Base-by-base conservation (phyloP, 805 yeast species). In the Ogataea paradorogensis region DNA sequence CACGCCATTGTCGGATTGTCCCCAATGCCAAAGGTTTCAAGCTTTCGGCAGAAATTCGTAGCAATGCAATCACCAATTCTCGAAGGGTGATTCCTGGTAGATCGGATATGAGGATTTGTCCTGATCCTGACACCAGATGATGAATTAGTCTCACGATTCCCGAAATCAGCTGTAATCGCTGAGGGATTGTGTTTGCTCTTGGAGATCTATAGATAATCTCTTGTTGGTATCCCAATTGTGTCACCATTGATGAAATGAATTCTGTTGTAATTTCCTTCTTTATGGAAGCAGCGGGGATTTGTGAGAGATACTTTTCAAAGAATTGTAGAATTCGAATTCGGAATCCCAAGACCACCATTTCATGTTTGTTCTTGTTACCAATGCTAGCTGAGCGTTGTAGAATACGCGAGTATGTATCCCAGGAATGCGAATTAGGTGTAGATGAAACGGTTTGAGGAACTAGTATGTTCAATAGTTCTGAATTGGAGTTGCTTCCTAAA, bases 401-500 rank as follows among this genome's bases (percentile, higher is more conserved):
- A 5, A 46, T 36, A 14, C 43, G 45, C 9, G 45, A 30, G 25
- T 57, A 53, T 3, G 33, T 40, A 35, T 60, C 63, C 42, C 47
- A 46, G 3, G 65, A 57, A 29, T 61, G 58, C 0, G 65, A 43
- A 9, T 47, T 32, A 4, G 65, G 59, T 4, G 13, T 27, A 15
- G 49, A 37, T 3, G 53, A 40, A 3, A 35, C n/a, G n/a, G 30
- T 32, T 6, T 42, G 14, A 1, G 79, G 75, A 4, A 76, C 60
- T 3, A 74, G 53, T 21, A 63, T 55, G 15, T 70, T 71, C 24
- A 80, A 50, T 14, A 74, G 63, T 9, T 45, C 46, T 21, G 67
- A 60, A 50, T 73, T 76, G 1, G 46, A 40, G 43, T 74, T 76
- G 47, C 75, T 73, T 0, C 86, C 86, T 22, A 76, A 38, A 3